A percentile compares a stretch with the other conserved stretches of the same genome.
These are phyloP conservation scores for Yamadazyma ubonensis DNA, from an alignment of 805 yeast genomes.

Conservation along the genomic window DNA sequence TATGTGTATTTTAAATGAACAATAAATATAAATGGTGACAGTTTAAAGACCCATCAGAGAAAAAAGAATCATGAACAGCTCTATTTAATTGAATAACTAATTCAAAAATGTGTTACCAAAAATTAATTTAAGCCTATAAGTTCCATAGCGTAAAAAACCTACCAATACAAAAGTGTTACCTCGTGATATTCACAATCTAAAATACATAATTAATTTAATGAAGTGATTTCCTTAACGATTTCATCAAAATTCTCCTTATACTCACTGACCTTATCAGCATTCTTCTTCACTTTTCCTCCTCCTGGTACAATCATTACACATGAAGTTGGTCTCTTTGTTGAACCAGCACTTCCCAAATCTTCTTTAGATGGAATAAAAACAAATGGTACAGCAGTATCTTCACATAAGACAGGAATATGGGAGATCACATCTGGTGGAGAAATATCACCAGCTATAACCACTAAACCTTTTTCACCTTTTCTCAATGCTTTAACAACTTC, in stretches of 20 bases:
- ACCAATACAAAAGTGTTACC: too few species aligned
- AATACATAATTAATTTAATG: slow-evolving; percentile 23
- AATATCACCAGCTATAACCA: slow-evolving; percentile 95
- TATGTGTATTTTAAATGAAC: too few species aligned
- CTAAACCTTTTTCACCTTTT: slow-evolving; percentile 97
- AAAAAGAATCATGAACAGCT: too few species aligned
- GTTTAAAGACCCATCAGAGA: too few species aligned
- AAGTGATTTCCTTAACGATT: slow-evolving; percentile 82
- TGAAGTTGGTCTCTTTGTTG: slow-evolving; percentile 98
- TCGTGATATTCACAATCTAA: too few species aligned
- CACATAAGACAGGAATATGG: slow-evolving; percentile 96
- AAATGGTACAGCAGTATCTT: slow-evolving; percentile 87
- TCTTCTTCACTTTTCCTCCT: slow-evolving; percentile 79
- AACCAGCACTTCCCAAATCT: slow-evolving; percentile 98
- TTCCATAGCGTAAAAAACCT: too few species aligned
- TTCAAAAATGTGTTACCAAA: too few species aligned
- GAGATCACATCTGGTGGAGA: slow-evolving; percentile 97
- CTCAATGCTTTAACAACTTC: slow-evolving; percentile 97
- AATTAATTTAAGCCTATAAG: too few species aligned
- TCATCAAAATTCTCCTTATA: slow-evolving; percentile 93
- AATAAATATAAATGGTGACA: too few species aligned
- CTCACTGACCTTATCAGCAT: slow-evolving; percentile 68
- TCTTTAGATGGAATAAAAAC: slow-evolving; percentile 96
- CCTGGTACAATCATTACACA: slow-evolving; percentile 98
- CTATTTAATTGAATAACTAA: too few species aligned